Conservation (phyloP, 805 yeast species). For the Candida loeiensis region DNA sequence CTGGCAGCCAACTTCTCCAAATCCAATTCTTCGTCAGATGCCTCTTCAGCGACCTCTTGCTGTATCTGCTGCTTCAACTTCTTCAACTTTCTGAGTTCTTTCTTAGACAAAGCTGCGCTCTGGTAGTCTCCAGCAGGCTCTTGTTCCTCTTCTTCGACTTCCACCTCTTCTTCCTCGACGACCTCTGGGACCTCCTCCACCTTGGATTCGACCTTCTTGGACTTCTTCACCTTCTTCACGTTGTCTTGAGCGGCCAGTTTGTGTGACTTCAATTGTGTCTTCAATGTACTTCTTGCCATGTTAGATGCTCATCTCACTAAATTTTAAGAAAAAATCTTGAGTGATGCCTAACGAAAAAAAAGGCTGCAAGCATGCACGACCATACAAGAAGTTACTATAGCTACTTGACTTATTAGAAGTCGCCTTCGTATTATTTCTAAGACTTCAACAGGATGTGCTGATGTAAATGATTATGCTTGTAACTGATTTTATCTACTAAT, state of each 20-base stretch:
- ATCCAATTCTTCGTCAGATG: slow-evolving; percentile 44
- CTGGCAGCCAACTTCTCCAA: slow-evolving; percentile 54
- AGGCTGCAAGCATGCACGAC: slow-evolving; percentile 12
- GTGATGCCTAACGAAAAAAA: slow-evolving; percentile 9
- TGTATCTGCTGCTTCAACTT: slow-evolving; percentile 36
- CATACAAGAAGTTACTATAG: background rate
- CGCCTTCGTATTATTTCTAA: no score
- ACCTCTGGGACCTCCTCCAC: slow-evolving; percentile 8
- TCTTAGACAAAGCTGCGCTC: slow-evolving; percentile 54
- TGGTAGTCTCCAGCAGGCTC: slow-evolving; percentile 36
- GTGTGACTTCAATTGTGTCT: slow-evolving; percentile 30
- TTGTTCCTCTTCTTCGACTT: slow-evolving; percentile 13
- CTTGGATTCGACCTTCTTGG: slow-evolving; percentile 1
- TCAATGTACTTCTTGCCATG: slow-evolving; percentile 32
- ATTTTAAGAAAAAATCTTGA: slow-evolving; percentile 11
- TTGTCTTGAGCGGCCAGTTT: slow-evolving; percentile 18
- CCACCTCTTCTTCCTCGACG: slow-evolving; percentile 3
- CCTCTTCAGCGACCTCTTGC: slow-evolving; percentile 33
- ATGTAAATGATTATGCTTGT: no score
- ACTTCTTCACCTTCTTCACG: slow-evolving; percentile 22
- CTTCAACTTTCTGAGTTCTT: slow-evolving; percentile 59
- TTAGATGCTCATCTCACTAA: slow-evolving; percentile 10
- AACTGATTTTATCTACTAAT: no score
- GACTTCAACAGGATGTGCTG: no score
- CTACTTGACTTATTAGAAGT: no score